A percentile compares a stretch with the other conserved stretches of the same genome.
Evolutionary conservation across 2,329 filamentous ascomycete species (phyloP).

Genomic region (Pestalotiopsis fici): DNA sequence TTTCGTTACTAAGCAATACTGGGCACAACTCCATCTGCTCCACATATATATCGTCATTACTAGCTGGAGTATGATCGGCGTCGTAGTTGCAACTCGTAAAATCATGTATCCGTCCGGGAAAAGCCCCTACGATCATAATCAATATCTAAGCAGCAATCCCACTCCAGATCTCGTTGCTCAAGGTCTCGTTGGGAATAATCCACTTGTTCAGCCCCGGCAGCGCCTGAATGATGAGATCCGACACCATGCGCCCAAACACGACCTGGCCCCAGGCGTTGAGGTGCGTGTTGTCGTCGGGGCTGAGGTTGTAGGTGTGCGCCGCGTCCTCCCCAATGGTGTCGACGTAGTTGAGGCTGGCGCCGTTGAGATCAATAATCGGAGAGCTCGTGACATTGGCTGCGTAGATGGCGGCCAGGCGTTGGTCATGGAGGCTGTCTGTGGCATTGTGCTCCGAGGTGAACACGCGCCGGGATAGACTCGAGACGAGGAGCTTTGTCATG

Average conservation of each 20-base stretch:
- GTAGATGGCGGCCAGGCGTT: conserved; percentile 44
- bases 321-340: conserved; percentile 50
- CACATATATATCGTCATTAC: no score
- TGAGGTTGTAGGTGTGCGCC: conserved; percentile 47
- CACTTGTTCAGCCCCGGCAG: conserved; percentile 21
- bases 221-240: conserved; percentile 44
- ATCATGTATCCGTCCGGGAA: no score
- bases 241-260: conserved; percentile 60
- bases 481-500: conserved; percentile 43
- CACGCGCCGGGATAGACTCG: conserved; percentile 53
- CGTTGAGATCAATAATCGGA: conserved; percentile 50
- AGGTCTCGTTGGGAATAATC: conserved; percentile 28
- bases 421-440: conserved; percentile 46
- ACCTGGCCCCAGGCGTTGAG: conserved; percentile 52
- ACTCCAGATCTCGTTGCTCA: conserved; percentile 33
- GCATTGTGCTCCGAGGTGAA: conserved; percentile 38
- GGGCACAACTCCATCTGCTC: no score
- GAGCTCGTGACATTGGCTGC: conserved; percentile 42
- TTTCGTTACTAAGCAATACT: no score
- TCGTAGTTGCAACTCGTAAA: no score
- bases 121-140: no score
- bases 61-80: no score
- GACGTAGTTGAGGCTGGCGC: conserved; percentile 49
- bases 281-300: conserved; percentile 53
- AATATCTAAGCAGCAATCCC: conserved; percentile 33